Evolutionary conservation across 371 early-diverging fungal genomes (phyloP).

Genomic region (Capillidium rhysosporum): DNA sequence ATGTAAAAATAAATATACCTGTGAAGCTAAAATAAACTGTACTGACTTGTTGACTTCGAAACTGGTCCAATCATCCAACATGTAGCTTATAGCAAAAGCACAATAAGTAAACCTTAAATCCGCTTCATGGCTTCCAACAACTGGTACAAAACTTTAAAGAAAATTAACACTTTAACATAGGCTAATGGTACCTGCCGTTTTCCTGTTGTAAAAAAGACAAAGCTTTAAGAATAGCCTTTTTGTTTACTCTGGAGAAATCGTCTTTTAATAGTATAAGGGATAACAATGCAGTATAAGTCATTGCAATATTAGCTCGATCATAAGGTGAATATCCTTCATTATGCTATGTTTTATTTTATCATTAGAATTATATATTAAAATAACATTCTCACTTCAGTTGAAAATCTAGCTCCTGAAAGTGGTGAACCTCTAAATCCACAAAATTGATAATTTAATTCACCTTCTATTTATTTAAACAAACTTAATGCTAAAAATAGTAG

Average conservation of each 20-base stretch:
- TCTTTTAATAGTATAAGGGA: constrained; percentile 68
- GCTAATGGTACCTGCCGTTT: constrained; percentile 40
- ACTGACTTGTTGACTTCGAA: constrained; percentile 38
- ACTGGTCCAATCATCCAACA: constrained; percentile 77
- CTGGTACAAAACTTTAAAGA: constrained; percentile 35
- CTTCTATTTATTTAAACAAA: background rate
- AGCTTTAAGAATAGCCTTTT: constrained; percentile 29
- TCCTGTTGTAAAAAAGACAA: constrained; percentile 42
- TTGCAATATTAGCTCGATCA: constrained; percentile 59
- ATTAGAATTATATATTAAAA: background rate
- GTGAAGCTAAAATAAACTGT: constrained; percentile 39
- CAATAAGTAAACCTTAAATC: constrained; percentile 86
- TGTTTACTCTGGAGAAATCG: constrained; percentile 66
- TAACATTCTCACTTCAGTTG: constrained; percentile 15
- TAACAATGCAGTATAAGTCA: constrained; percentile 79
- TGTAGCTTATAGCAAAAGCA: constrained; percentile 61
- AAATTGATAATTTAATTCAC: background rate
- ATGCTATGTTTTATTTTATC: constrained; percentile 7
- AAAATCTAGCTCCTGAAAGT: constrained; percentile 37
- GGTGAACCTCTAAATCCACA: constrained; percentile 48
- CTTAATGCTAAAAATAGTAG: background rate
- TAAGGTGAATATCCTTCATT: constrained; percentile 16
- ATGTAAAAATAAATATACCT: constrained; percentile 18
- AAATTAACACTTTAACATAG: background rate
- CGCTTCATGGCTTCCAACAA: constrained; percentile 35